Conservation (phyloP, 2,329 filamentous ascomycete genomes). For the Grosmannia penicillata region DNA sequence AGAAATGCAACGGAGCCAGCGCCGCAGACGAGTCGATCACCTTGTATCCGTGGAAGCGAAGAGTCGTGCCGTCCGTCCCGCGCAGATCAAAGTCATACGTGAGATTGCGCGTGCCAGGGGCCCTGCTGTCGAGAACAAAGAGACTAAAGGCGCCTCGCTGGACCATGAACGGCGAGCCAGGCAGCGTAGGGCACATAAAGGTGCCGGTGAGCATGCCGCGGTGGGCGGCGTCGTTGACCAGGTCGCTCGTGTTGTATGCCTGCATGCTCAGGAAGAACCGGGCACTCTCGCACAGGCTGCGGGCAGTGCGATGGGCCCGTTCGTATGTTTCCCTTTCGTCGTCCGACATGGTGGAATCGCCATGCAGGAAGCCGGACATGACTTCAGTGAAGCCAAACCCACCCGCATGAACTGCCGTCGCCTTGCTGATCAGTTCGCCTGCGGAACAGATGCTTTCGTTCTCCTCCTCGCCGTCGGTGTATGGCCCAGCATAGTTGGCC, state of each 20-base stretch:
- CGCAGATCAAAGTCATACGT: constrained; percentile 48
- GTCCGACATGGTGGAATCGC: constrained; percentile 22
- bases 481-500: no score
- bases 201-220: constrained; percentile 41
- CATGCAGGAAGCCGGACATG: constrained; percentile 47
- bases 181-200: constrained; percentile 38
- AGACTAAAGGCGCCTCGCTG: constrained; percentile 41
- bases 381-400: constrained; percentile 49
- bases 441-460: constrained; percentile 20
- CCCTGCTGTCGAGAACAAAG: constrained; percentile 35
- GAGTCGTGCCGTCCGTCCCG: constrained; percentile 32
- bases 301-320: constrained; percentile 34
- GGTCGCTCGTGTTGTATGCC: constrained; percentile 33
- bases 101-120: constrained; percentile 42
- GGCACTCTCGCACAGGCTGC: constrained; percentile 38
- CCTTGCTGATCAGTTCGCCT: constrained; percentile 23
- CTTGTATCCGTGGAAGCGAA: constrained; percentile 49
- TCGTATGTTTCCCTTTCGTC: constrained; percentile 37
- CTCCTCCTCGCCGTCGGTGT: neutral
- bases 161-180: constrained; percentile 45
- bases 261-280: constrained; percentile 45
- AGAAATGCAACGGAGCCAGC: constrained; percentile 39
- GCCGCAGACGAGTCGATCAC: constrained; percentile 45
- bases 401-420: constrained; percentile 26
- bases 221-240: constrained; percentile 32